These are phyloP conservation scores for Aspergillus pseudoviridinutans DNA, from an alignment of 2,329 filamentous ascomycete genomes.

Conservation along the genomic window DNA sequence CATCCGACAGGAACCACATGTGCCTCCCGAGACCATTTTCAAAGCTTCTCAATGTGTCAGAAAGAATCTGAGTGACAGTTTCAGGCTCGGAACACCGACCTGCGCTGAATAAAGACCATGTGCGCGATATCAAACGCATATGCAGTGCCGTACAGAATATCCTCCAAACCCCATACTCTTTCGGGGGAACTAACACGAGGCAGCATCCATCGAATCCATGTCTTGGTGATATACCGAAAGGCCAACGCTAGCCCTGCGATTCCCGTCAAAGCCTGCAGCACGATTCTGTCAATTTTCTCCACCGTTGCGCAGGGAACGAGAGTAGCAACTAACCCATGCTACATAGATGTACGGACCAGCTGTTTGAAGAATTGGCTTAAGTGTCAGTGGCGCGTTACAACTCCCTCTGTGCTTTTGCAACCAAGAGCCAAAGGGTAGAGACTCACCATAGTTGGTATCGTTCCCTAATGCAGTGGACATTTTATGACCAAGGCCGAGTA, in stretches of 20 bases:
- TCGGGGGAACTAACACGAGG: slow-evolving; percentile 29
- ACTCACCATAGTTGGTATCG: too few relatives aligned
- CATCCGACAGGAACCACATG: slow-evolving; percentile 25
- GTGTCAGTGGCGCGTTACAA: too few relatives aligned
- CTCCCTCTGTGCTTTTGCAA: too few relatives aligned
- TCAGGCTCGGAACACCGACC: slow-evolving; percentile 14
- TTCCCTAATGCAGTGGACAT: too few relatives aligned
- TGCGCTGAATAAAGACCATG: slow-evolving; percentile 29
- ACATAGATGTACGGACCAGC: too few relatives aligned
- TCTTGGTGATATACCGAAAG: slow-evolving; percentile 20
- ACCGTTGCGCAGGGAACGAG: too few relatives aligned
- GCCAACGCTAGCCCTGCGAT: slow-evolving; percentile 10
- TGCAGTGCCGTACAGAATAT: slow-evolving; percentile 26
- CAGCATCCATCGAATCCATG: slow-evolving; percentile 30
- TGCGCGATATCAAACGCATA: slow-evolving; percentile 31
- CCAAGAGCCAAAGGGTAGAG: too few relatives aligned
- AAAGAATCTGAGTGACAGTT: not conserved
- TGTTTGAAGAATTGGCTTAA: too few relatives aligned
- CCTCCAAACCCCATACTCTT: slow-evolving; percentile 32
- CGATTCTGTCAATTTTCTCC: not conserved
- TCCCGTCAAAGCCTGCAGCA: slow-evolving; percentile 15
- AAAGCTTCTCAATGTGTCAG: slow-evolving; percentile 15
- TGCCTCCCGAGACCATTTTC: slow-evolving; percentile 31
- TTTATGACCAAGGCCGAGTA: too few relatives aligned
- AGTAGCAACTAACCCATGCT: too few relatives aligned